Evolutionary conservation across 441 rosid genomes (phyloP), one percentile per base, ranked within the genome.

Genomic region (Eutrema salsugineum): DNA sequence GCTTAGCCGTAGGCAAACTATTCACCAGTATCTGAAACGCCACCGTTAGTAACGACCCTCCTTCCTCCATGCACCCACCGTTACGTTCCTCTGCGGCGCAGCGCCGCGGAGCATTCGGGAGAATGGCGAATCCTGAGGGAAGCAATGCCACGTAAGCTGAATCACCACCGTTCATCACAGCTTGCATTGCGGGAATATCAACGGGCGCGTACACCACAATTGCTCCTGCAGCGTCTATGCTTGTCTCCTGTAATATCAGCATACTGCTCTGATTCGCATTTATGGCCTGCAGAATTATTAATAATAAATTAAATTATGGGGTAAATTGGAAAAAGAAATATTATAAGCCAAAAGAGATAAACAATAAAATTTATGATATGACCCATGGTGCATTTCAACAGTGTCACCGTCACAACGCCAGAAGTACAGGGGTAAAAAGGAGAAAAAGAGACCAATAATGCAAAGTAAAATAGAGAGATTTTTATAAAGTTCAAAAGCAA

Each of bases 151-250:
- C 92, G 84, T 84, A 85, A 30, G 93, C 86, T 0, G 97, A 86
- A 79, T 91, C 97, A 0, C 92, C 94, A 55, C 97, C 97, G 73
- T 88, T 88, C 96, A 89, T 89, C 1, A 91, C 96, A 27, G 82
- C 80, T 73, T 82, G 88, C 92, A 91, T 91, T 39, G 96, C 90
- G 0, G 94, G 90, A 0, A 89, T 83, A 82, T 91, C 99, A 64
- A 95, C 98, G 3, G 99, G 99, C 19, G 98, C 98, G 86, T 95
- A 93, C 20, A 93, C 96, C 0, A 95, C 92, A 60, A 89, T 86
- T 35, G 98, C 92, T 42, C 98, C 98, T 22, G 97, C 83, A 0
- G 91, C 87, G 83, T 91, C 99, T 62, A 84, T 88, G 86, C 94
- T 89, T 1, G 96, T 91, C 84, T 95, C 99, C 70, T 92, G 99